Evolutionary conservation across 2,329 filamentous ascomycete genomes (phyloP), one percentile per base, ranked within the genome.

Genomic region (Aureobasidium sp.): DNA sequence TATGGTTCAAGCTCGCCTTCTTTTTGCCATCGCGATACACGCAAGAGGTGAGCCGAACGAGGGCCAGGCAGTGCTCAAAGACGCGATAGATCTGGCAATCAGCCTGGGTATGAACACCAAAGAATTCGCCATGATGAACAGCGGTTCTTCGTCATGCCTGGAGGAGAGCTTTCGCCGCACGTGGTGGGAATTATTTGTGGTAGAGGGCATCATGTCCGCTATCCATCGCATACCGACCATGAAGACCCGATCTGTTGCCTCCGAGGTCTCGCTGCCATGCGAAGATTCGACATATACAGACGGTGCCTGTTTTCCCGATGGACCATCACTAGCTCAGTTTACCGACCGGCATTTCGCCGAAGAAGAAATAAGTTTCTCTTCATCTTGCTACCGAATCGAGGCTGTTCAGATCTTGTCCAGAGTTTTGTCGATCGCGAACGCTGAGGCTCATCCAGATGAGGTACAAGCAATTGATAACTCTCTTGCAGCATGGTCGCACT

Each of bases 131-230:
- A 75, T 80, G 0, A 74, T 80, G 6, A 79, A 90, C 67, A 87
- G 88, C 17, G 78, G 81, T 32, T 84, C 84, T 5, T 84, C 87
- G 64, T 79, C 84, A 0, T 79, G 91, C 2, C 72, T 92, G 2
- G 89, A 92, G 70, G 92, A 97, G 74, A 90, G 87, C 71, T 88
- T 90, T 84, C 84, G 91, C 17, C 82, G 92, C 63, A 97, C 91
- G 1, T 97, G 91, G 91, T 97, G 92, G 92, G 91, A 84, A 67
- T 69, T 90, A 37, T 93, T 87, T 70, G 83, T 90, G 17, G 83
- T 90, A 13, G 91, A 96, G 71, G 90, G 88, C 60, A 88, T 96
- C 82, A 82, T 95, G 67, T 89, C 90, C 5, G 90, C 89, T 2
- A 86, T 96, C 66, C 89, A 89, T 67, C 83, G 86, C 12, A 83